Evolutionary conservation across 768 basidiomycete genomes (phyloP), one percentile per base, ranked within the genome.

Genomic region (Tulasnella sp.): DNA sequence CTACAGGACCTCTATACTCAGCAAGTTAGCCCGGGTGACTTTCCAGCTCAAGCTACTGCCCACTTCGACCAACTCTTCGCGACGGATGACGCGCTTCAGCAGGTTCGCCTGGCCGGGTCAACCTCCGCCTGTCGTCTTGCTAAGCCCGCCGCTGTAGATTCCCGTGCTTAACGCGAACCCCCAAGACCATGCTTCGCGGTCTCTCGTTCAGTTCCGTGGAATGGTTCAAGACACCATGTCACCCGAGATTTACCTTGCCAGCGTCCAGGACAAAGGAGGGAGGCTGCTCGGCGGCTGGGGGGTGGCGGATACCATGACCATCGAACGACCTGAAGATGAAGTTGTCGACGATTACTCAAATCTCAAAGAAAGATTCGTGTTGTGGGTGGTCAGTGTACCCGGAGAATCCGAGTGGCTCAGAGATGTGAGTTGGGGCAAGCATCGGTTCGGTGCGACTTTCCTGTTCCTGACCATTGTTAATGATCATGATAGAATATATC

Each of bases 321-420:
- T 79, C 68, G 78, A 78, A 75, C 68, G 77, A 25, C 67, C 79
- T 14, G 81, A 82, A 34, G 81, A 82, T 58, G 79, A 80, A n/a
- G 76, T 79, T 34, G 79, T 81, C 25, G 36, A 58, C 38, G 84
- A 88, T 58, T 86, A 88, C 76, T 81, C 83, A 37, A 81, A 87
- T 79, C 84, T 94, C n/a, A 84, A 85, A 76, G 91, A 93, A 77
- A 87, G 88, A 80, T 86, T 83, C 25, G 84, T 89, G 25, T 72
- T 93, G 11, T 95, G 93, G 93, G 90, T 89, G 0, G 89, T 92
- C 37, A 89, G 86, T 76, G 86, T 94, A 8, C 93, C 93, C 1
- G 91, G 89, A 31, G 86, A 92, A 80, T 86, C 87, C 68, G 76
- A 82, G 0, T 94, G 92, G 91, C 58, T 72, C n/a, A 39, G n/a